Base-by-base conservation (phyloP, 1,139 yeast genomes). In the Barnettozyma hawaiiensis region DNA sequence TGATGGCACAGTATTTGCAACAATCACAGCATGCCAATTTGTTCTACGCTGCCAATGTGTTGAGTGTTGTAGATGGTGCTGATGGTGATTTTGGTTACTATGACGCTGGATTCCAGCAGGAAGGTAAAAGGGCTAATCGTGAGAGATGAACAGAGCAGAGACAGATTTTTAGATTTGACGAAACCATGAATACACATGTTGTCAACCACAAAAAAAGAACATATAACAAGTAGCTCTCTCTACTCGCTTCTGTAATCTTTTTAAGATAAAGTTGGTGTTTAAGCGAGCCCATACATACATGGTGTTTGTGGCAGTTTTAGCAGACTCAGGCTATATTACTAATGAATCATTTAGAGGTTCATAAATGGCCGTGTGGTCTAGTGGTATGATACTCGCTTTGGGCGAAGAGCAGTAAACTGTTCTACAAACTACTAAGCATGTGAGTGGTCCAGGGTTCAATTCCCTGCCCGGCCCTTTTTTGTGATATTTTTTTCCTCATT, bases 1-100 rank as follows among this genome's bases (percentile, higher is more conserved):
- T 82, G 7, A 79, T 83, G 85, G 83, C 86, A 0, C 89, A 82
- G 57, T 83, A 81, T 55, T 66, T 83, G 52, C 85, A 86, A 12
- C 82, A 78, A 57, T 68, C 82, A 9, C 89, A 81, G 55, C 81
- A 77, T 47, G 82, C 78, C 40, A 74, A 71, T 40, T 63, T 75
- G 57, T 61, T 76, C 52, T 80, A 78, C 57, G 80, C 80, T 5
- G 76, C 81, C 2, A 70, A 71, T 46, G 67, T 76, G 29, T 56
- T 75, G 27, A 71, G 70, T 41, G 67, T 67, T 1, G 62, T 65
- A 14, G 58, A 54, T 32, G 63, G 55, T 10, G 20, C 23, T 56
- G 52, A 16, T 42, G 51, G 12, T 31, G 55, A 49, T 35, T 51
- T 51, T 28, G 48, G 41, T 9, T 48, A 44, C 32, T 36, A 26